Evolutionary conservation across 164 flowering plant genomes (phyloP).

Genomic region (Umbellularia californica): DNA sequence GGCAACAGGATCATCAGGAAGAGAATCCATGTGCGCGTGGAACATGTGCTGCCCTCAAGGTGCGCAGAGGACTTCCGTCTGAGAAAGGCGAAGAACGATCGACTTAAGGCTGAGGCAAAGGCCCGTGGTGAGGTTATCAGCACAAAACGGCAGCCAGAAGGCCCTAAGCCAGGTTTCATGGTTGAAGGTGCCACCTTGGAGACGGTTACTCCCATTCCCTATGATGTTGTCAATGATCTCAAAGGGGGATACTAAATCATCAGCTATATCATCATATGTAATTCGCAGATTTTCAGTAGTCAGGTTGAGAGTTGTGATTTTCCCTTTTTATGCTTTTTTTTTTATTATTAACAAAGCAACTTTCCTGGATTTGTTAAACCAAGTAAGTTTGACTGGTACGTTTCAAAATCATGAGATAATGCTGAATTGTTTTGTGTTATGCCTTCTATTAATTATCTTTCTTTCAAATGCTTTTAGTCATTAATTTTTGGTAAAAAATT

Average conservation of each 20-base stretch:
- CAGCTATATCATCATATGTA: too few species aligned
- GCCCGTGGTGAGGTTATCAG: conserved; percentile 62
- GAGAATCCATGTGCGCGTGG: conserved; percentile 79
- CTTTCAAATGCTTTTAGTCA: too few species aligned
- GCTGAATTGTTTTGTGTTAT: too few species aligned
- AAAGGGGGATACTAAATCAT: conserved; percentile 59
- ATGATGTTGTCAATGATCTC: conserved; percentile 79
- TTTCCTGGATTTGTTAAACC: too few species aligned
- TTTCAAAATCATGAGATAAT: too few species aligned
- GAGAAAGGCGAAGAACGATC: conserved; percentile 53
- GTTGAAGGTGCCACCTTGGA: conserved; percentile 73
- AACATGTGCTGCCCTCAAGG: conserved; percentile 71
- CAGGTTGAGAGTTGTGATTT: too few species aligned
- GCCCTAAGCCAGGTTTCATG: conserved; percentile 90
- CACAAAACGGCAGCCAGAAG: conserved; percentile 78
- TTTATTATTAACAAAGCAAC: too few species aligned
- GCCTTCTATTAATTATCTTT: too few species aligned
- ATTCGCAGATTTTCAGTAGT: too few species aligned
- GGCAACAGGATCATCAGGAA: conserved; percentile 63
- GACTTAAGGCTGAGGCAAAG: conserved; percentile 70
- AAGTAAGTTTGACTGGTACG: too few species aligned
- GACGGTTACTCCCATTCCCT: conserved; percentile 82
- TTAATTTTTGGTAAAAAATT: too few species aligned
- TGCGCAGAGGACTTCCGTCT: conserved; percentile 59
- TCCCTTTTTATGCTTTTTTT: too few species aligned